Evolutionary conservation across 495 filamentous ascomycete genomes (phyloP), one percentile per base, ranked within the genome.

Genomic region (Daldinia decipiens): DNA sequence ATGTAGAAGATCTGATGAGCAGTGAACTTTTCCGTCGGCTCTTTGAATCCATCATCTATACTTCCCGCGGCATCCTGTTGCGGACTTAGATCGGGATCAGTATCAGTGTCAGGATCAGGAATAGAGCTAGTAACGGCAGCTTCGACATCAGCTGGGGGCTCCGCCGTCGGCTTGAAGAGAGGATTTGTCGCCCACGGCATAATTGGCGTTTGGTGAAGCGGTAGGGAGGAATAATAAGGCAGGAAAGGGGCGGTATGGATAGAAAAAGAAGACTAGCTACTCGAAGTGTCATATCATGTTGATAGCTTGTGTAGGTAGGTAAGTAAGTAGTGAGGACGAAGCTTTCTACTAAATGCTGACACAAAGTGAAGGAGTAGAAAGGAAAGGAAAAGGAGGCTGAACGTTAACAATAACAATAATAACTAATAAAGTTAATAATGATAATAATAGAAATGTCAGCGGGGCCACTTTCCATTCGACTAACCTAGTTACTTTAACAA

Each of bases 181-280:
- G 78, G 79, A 60, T 79, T 78, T 39, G 69, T 71, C n/a, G 76
- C 64, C 79, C 79, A 80, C 55, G 60, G 68, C 79, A 81, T 81
- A 45, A 56, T 74, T 67, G 51, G 26, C 26, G 57, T 29, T 52
- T 6, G 26, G 21, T 47, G 62, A 31, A 38, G 57, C 9, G 26
- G 38, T n/a, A 50, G 47, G 31, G 17, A 31, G 11, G 39, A 55
- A 15, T 9, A 38, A 29, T 5, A 32, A 34, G 59, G 27, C 12
- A 62, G 62, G 51, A 47, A 68, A 13, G 2, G 58, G 27, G 47
- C 43, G 19, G 50, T 59, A 54, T 27, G 61, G 54, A 58, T 73
- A 55, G 60, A 39, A 21, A 60, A 43, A 56, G 50, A 51, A 40
- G 38, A 60, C 21, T 32, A 27, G 36, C 51, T 36, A 12, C 52